Evolutionary conservation across 768 basidiomycete genomes (phyloP).

Genomic region (Mycena chlorophos): DNA sequence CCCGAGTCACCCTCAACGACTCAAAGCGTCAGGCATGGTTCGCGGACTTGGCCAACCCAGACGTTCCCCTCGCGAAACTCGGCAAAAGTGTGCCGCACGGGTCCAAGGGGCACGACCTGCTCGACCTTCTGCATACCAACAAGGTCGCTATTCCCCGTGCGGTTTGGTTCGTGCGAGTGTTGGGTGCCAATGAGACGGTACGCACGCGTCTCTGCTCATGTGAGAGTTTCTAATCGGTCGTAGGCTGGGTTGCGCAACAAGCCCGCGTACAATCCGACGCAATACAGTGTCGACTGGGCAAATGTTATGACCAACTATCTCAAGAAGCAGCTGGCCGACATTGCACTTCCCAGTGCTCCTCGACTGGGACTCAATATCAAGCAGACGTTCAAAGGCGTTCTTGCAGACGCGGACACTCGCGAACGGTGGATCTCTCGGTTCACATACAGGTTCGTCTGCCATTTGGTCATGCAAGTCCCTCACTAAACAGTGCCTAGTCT

Average conservation of each 20-base stretch:
- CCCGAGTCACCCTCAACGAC: constrained; percentile 80
- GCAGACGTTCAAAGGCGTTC: constrained; percentile 78
- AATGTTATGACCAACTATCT: constrained; percentile 77
- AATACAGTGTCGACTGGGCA: constrained; percentile 86
- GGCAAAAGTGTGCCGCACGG: constrained; percentile 87
- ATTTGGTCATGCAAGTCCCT: not conserved
- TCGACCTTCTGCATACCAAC: constrained; percentile 76
- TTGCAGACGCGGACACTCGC: constrained; percentile 68
- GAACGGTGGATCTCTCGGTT: constrained; percentile 80
- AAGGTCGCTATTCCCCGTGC: constrained; percentile 79
- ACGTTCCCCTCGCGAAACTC: constrained; percentile 77
- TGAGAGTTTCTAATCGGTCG: constrained; percentile 2
- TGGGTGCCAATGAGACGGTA: constrained; percentile 87
- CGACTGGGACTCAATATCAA: constrained; percentile 78
- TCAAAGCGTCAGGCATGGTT: constrained; percentile 82
- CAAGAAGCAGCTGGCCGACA: constrained; percentile 80
- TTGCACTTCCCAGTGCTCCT: constrained; percentile 76
- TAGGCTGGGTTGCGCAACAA: constrained; percentile 77
- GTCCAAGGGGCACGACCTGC: constrained; percentile 79
- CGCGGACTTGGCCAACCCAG: constrained; percentile 75
- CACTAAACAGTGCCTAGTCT: constrained; percentile 44
- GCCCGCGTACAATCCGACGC: constrained; percentile 76
- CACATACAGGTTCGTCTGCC: constrained; percentile 61
- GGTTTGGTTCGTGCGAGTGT: constrained; percentile 84
- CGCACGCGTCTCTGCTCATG: constrained; percentile 9